Percentiles rank a stretch among this genome's conserved stretches.
Evolutionary conservation across 2,329 filamentous ascomycete species (phyloP).

Genomic region (Nemania bipapillata): DNA sequence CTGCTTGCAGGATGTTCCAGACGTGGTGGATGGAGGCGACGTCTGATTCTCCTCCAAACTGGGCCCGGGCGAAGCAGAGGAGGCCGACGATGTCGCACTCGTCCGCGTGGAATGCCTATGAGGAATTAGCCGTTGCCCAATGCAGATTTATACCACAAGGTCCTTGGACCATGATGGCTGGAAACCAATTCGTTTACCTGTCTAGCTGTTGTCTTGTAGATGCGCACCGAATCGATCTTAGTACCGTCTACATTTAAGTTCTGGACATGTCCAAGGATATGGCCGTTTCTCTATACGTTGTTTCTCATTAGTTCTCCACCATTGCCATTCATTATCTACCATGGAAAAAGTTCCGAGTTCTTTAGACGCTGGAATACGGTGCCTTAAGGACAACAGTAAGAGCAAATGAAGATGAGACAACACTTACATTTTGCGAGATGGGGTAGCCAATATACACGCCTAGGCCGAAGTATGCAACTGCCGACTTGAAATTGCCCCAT

Average conservation of each 20-base stretch:
- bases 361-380: no score
- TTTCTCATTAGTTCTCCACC: constrained; percentile 19
- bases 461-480: constrained; percentile 90
- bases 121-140: constrained; percentile 5
- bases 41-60: constrained; percentile 85
- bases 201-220: constrained; percentile 86
- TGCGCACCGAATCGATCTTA: constrained; percentile 86
- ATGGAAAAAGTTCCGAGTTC: background rate
- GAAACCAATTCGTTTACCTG: constrained; percentile 63
- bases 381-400: no score
- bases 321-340: background rate
- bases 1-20: constrained; percentile 81
- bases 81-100: constrained; percentile 85
- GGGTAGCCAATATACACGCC: constrained; percentile 89
- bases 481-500: constrained; percentile 83
- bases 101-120: constrained; percentile 77
- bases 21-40: constrained; percentile 81
- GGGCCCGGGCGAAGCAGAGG: constrained; percentile 80
- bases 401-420: background rate
- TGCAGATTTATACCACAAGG: background rate
- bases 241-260: constrained; percentile 83
- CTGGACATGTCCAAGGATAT: constrained; percentile 89
- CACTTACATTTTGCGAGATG: constrained; percentile 79
- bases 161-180: background rate
- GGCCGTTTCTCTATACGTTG: constrained; percentile 60